Evolutionary conservation across 352 stramenopile species (phyloP).

Genomic region (Phytophthora sojae): DNA sequence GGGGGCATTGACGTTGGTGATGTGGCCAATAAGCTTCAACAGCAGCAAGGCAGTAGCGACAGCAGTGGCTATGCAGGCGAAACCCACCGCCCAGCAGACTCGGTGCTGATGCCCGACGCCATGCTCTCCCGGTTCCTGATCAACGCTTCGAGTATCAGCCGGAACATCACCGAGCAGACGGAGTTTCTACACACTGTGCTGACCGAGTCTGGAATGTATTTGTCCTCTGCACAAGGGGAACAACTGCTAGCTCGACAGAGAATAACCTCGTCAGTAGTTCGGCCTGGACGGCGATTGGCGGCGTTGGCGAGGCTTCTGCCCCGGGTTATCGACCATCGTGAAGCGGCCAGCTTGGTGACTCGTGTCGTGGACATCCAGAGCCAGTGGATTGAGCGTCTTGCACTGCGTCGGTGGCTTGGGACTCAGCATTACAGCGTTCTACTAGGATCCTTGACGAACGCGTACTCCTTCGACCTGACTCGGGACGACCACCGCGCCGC

Average conservation of each 20-base stretch:
- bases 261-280: constrained; percentile 25
- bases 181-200: constrained; percentile 70
- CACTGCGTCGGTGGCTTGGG: constrained; percentile 65
- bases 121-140: constrained; percentile 53
- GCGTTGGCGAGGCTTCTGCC: constrained; percentile 54
- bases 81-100: constrained; percentile 7
- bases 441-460: constrained; percentile 72
- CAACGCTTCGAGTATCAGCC: constrained; percentile 54
- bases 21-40: not conserved
- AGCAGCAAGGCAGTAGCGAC: not conserved
- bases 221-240: constrained; percentile 74
- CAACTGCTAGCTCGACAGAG: constrained; percentile 63
- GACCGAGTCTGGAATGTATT: constrained; percentile 65
- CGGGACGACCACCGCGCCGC: constrained; percentile 48
- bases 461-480: constrained; percentile 68
- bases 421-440: constrained; percentile 61
- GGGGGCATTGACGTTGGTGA: constrained; percentile 3
- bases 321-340: constrained; percentile 71
- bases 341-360: constrained; percentile 54
- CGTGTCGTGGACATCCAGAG: constrained; percentile 48
- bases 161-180: constrained; percentile 54
- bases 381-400: constrained; percentile 66
- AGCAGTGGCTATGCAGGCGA: constrained; percentile 2
- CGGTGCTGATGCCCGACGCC: constrained; percentile 37
- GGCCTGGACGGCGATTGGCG: constrained; percentile 36